Base-by-base conservation (phyloP, 306 rosid genomes). In the Cotoneaster glaucophyllus region DNA sequence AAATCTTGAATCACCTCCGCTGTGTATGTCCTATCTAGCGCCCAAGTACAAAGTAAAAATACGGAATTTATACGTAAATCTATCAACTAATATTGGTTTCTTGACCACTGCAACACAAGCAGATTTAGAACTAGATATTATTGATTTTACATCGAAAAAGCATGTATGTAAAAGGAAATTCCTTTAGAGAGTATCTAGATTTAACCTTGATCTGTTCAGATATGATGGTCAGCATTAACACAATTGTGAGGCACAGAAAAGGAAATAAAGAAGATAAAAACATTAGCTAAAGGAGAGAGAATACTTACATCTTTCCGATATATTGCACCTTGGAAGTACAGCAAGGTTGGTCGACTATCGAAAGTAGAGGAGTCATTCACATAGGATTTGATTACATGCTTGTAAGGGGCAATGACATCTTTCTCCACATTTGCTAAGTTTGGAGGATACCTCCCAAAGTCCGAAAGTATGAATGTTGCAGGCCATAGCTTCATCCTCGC, bases 251-350 rank as follows among this genome's bases (percentile, higher is more conserved):
- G 39, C 28, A 21, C 24, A 43, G 18, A 9, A 43, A 11, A n/a
- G 37, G 11, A 65, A 74, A n/a, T 37, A 11, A 61, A 62, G 44
- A 17, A 64, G 4, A 34, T 1, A 28, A 18, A 75, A 64, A 65
- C 15, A 52, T 11, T 31, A 64, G 71, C 37, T 24, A 43, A 52
- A 4, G 71, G 67, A 69, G 65, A 76, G 76, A 80, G 70, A 26
- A 69, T 21, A 86, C 93, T 45, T 85, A 92, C 97, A 86, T 84
- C 97, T 80, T 92, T 92, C 78, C 96, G 81, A 76, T 90, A 84
- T 76, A 90, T 90, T 31, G 96, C 97, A 73, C 97, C 97, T 87
- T 90, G 97, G 66, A 92, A 92, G 85, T 85, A 92, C 0, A 92
- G 82, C 87, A 92, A 87, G 4, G 78, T 88, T 28, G 81, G 78